Conservation (phyloP, 1,284 basidiomycete species). For the Tilletiopsis washingtonensis region DNA sequence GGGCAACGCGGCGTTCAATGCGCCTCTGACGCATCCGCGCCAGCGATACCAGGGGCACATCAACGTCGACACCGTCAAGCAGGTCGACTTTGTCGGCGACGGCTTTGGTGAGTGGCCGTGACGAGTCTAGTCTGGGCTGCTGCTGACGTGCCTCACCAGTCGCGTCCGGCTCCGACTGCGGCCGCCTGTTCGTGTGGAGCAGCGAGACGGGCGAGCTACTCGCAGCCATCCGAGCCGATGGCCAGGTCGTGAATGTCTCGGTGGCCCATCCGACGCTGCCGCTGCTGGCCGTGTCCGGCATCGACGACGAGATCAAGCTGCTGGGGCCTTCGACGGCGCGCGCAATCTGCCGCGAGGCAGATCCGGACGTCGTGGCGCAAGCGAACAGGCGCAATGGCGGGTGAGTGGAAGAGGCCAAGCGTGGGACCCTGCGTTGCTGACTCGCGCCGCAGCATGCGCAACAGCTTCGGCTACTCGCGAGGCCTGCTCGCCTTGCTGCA, state of each 20-base stretch:
- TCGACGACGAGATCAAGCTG: slow-evolving; percentile 81
- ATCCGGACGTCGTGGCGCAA: too few species aligned
- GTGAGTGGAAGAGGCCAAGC: too few species aligned
- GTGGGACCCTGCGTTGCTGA: too few species aligned
- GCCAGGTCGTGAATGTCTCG: slow-evolving; percentile 62
- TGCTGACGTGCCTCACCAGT: too few species aligned
- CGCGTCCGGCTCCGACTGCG: slow-evolving; percentile 82
- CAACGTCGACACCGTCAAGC: slow-evolving; percentile 80
- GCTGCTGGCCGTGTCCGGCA: slow-evolving; percentile 75
- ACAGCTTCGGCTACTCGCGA: too few species aligned
- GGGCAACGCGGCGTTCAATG: background rate
- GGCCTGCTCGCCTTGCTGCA: too few species aligned
- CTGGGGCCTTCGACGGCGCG: too few species aligned
- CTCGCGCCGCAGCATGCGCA: too few species aligned
- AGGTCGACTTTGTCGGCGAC: slow-evolving; percentile 56
- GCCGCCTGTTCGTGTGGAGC: slow-evolving; percentile 59
- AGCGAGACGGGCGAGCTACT: slow-evolving; percentile 15
- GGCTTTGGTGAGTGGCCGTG: too few species aligned
- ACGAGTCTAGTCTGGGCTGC: too few species aligned
- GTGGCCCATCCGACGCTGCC: slow-evolving; percentile 74
- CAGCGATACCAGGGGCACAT: slow-evolving; percentile 63
- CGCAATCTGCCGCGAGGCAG: too few species aligned
- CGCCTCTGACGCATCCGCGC: slow-evolving; percentile 52
- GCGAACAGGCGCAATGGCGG: too few species aligned
- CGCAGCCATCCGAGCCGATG: slow-evolving; percentile 26